phyloP scores from a whole-genome alignment of 2,329 filamentous ascomycete genomes.

The Gnomoniopsis smithogilvyi region DNA sequence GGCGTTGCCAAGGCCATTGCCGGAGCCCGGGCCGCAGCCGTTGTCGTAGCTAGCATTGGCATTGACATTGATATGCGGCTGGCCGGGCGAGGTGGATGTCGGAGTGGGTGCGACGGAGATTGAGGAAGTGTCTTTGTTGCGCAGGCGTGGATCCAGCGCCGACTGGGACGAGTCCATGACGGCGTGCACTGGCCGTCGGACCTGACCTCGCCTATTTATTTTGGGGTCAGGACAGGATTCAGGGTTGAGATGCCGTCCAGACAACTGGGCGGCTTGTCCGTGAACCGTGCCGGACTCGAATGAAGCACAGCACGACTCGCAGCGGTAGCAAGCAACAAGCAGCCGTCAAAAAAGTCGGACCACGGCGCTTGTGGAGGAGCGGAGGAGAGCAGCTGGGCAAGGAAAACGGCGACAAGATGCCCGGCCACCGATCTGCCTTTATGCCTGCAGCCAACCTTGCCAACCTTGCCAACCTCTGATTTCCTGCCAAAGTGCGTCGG shows the following conservation, averaged over 20 bases:
- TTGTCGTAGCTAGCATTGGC: background rate
- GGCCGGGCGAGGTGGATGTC: background rate
- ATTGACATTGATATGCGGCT: background rate
- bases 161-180: conserved; percentile 15
- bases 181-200: background rate
- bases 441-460: background rate
- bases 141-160: conserved; percentile 18
- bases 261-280: background rate
- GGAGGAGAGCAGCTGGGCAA: conserved; percentile 6
- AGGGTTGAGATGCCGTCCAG: too few species aligned
- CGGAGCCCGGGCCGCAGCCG: background rate
- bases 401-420: background rate
- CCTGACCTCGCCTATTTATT: background rate
- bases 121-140: conserved; percentile 6
- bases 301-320: background rate
- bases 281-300: background rate
- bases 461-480: background rate
- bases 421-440: conserved; percentile 12
- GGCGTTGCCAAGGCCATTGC: background rate
- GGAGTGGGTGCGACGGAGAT: conserved; percentile 7
- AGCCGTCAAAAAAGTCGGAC: conserved; percentile 7
- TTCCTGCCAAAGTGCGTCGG: background rate
- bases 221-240: background rate
- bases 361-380: conserved; percentile 16
- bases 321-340: background rate